Evolutionary conservation across 129 eudicot species (phyloP).

Genomic region (Chrysanthemum makinoi): DNA sequence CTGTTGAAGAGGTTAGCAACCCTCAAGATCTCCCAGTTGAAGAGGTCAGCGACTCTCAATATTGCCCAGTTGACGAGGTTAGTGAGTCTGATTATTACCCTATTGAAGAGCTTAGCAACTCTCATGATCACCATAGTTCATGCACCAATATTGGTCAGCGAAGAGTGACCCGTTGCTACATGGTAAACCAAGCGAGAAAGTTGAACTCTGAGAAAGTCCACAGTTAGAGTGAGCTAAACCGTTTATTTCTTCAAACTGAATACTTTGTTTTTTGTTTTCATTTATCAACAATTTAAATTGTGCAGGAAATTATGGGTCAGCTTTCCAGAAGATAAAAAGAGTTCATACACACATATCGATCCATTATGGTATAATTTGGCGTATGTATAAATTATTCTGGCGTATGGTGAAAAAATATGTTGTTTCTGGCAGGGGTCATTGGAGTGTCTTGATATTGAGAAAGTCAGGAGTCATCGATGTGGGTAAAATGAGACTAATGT

Average conservation of each 20-base stretch:
- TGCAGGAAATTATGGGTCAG: constrained; percentile 57
- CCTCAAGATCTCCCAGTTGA: too few species aligned
- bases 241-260: too few species aligned
- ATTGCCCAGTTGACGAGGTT: not conserved
- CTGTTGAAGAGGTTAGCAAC: too few species aligned
- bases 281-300: too few species aligned
- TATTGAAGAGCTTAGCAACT: not conserved
- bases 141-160: constrained; percentile 22
- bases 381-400: not conserved
- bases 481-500: too few species aligned
- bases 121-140: constrained; percentile 23
- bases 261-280: too few species aligned
- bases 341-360: constrained; percentile 49
- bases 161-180: constrained; percentile 3
- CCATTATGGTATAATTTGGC: constrained; percentile 46
- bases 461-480: too few species aligned
- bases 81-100: constrained; percentile 6
- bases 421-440: constrained; percentile 52
- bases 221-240: too few species aligned
- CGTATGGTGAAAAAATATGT: constrained; percentile 10
- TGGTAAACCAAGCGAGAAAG: constrained; percentile 17
- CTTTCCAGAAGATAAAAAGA: constrained; percentile 48
- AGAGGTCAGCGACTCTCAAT: too few species aligned
- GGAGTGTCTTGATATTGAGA: constrained; percentile 56
- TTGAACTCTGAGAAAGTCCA: too few species aligned